Percentiles rank a stretch among this genome's conserved stretches.
Conservation (phyloP, 345 rosid species). For the Gossypium anomalum region DNA sequence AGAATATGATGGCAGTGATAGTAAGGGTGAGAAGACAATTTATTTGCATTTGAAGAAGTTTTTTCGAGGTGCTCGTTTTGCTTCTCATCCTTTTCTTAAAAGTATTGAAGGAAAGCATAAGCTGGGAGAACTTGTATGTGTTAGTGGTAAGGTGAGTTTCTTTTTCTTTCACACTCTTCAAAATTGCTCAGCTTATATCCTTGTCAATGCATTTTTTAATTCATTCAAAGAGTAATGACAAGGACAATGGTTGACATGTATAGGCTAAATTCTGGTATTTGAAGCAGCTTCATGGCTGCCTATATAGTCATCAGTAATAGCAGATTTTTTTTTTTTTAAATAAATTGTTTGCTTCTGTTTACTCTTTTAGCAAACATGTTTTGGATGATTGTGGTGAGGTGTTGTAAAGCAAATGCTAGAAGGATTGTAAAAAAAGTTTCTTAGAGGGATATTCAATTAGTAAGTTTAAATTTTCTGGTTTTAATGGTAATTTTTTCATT, state of each 20-base stretch:
- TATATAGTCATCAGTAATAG: background rate
- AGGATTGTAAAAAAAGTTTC: background rate
- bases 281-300: background rate
- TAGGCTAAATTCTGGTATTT: background rate
- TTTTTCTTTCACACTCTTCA: background rate
- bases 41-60: conserved; percentile 83
- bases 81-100: conserved; percentile 65
- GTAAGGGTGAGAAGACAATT: conserved; percentile 38
- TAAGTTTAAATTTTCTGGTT: background rate
- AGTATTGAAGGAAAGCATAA: conserved; percentile 54
- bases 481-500: background rate
- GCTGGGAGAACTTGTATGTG: conserved; percentile 72
- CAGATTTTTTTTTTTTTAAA: background rate
- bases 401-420: background rate
- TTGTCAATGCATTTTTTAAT: background rate
- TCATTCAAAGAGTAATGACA: conserved; percentile 6
- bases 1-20: conserved; percentile 24
- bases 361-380: background rate
- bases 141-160: conserved; percentile 73
- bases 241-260: background rate
- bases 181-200: conserved; percentile 2
- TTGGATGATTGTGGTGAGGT: background rate
- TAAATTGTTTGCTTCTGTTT: conserved; percentile 6
- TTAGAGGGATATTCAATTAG: background rate
- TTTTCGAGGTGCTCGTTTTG: conserved; percentile 78